phyloP scores from a whole-genome alignment of 352 stramenopile genomes.

The Phytophthora capsici region DNA sequence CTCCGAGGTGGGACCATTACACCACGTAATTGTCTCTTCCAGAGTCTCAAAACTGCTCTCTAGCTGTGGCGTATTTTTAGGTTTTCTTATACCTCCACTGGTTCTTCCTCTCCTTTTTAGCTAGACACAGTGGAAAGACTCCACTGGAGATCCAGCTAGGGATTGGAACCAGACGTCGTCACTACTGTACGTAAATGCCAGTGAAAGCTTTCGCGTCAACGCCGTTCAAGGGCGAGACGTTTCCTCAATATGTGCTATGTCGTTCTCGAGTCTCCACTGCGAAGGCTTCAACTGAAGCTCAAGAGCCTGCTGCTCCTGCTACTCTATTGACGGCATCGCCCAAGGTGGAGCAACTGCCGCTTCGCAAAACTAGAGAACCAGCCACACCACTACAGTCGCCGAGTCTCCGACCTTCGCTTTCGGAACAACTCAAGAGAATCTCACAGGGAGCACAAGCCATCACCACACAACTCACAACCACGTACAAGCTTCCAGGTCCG shows the following conservation, averaged over 20 bases:
- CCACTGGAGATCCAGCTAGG: constrained; percentile 16
- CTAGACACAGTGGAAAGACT: constrained; percentile 20
- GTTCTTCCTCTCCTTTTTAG: background rate
- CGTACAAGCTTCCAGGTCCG: constrained; percentile 44
- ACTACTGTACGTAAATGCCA: constrained; percentile 17
- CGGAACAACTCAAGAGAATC: constrained; percentile 71
- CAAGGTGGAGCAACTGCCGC: constrained; percentile 8
- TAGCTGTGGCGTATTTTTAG: constrained; percentile 24
- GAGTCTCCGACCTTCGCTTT: constrained; percentile 49
- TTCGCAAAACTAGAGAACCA: constrained; percentile 9
- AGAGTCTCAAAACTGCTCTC: background rate
- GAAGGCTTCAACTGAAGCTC: background rate
- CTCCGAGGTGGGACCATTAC: constrained; percentile 27
- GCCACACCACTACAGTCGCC: constrained; percentile 15
- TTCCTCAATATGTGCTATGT: constrained; percentile 62
- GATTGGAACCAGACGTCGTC: constrained; percentile 11
- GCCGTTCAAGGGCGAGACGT: constrained; percentile 74
- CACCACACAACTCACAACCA: constrained; percentile 50
- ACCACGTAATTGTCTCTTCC: constrained; percentile 2
- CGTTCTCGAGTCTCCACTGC: constrained; percentile 27
- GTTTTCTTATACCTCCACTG: constrained; percentile 1
- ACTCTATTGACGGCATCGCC: constrained; percentile 4
- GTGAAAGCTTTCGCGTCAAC: constrained; percentile 14
- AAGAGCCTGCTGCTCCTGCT: background rate
- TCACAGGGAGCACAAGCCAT: constrained; percentile 56